phyloP scores from a whole-genome alignment of 306 rosid genomes.

The apple (Malus domestica) region DNA sequence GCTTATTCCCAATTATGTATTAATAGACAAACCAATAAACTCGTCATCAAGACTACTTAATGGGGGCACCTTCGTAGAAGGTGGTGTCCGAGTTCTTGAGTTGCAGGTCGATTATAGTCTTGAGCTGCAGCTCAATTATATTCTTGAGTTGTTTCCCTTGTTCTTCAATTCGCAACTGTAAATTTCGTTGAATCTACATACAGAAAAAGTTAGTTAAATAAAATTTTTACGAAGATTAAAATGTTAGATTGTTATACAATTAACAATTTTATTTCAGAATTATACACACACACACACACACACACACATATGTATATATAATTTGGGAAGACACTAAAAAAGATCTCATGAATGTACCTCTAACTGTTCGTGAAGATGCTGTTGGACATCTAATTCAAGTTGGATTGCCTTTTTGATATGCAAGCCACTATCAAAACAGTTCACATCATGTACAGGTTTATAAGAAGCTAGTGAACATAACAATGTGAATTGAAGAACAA shows the following conservation, averaged over 20 bases:
- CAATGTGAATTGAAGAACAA: not conserved
- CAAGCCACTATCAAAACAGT: not conserved
- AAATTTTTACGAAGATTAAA: not conserved
- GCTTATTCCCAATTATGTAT: not conserved
- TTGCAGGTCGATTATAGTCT: slow-evolving; percentile 36
- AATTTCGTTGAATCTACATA: slow-evolving; percentile 27
- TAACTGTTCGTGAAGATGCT: not conserved
- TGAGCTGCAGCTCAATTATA: slow-evolving; percentile 34
- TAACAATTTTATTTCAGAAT: not conserved
- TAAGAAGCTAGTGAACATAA: not conserved
- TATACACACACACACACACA: too few relatives aligned
- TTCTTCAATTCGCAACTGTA: slow-evolving; percentile 39
- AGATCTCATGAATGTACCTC: not conserved
- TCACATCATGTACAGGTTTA: not conserved
- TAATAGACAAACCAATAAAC: not conserved
- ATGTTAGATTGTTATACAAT: not conserved
- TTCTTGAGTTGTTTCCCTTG: slow-evolving; percentile 35
- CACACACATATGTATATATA: too few relatives aligned
- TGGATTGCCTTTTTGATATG: not conserved
- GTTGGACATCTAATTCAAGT: not conserved
- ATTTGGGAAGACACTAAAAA: too few relatives aligned
- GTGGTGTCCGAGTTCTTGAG: not conserved
- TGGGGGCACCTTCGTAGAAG: slow-evolving; percentile 6
- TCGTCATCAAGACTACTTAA: not conserved
- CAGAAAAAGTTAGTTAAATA: not conserved